phyloP scores from a whole-genome alignment of 345 rosid genomes.

The Hibiscus trionum region DNA sequence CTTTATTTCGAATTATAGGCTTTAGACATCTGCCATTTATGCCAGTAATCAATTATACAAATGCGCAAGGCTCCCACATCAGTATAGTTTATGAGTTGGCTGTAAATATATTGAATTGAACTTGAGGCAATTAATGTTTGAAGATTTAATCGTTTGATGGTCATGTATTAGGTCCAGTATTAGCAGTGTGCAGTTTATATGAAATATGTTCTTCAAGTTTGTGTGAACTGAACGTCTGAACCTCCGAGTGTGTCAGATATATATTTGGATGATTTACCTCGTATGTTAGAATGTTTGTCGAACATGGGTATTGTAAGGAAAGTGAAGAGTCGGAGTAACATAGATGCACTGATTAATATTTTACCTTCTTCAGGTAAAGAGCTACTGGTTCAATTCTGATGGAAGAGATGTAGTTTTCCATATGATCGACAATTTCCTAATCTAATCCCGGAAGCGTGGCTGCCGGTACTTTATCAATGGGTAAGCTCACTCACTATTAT shows the following conservation, averaged over 20 bases:
- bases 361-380: constrained; percentile 47
- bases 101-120: no score
- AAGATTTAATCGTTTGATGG: no score
- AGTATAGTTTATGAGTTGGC: no score
- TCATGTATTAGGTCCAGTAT: no score
- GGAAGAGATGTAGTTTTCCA: constrained; percentile 88
- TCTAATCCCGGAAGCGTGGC: constrained; percentile 22
- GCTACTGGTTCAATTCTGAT: constrained; percentile 87
- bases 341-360: not conserved
- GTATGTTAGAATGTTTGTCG: no score
- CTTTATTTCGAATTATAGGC: not conserved
- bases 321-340: not conserved
- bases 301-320: not conserved
- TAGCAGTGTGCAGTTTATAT: no score
- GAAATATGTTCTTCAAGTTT: no score
- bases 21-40: not conserved
- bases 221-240: no score
- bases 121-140: no score
- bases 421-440: constrained; percentile 79
- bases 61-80: not conserved
- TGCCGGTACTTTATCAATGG: constrained; percentile 4
- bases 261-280: no score
- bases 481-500: constrained; percentile 11
- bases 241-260: no score
- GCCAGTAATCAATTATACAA: not conserved